Base-by-base conservation (phyloP, 2,329 filamentous ascomycete genomes). In the Didymella pinodella region DNA sequence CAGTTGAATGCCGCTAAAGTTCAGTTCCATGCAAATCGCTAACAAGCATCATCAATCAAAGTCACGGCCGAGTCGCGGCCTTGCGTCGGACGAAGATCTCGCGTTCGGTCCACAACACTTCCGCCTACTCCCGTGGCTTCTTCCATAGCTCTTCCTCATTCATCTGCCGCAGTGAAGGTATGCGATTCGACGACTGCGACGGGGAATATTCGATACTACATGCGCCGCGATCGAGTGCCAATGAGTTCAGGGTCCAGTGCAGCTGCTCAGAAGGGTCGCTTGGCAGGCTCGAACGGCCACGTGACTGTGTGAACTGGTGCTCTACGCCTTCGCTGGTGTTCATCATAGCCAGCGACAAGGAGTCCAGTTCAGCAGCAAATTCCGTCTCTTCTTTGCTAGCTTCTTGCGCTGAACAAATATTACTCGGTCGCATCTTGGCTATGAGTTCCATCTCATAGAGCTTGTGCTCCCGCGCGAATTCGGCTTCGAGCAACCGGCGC, bases 201-300 rank as follows among this genome's bases (percentile, higher is more conserved):
- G 61, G 54, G 2, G 71, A 65, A 32, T 73, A 75, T 48, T 76
- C 72, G 3, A 73, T 65, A 2, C 73, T 69, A 54, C 73, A 76
- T 20, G 72, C 70, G 16, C 73, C 72, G 3, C 73, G 71, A 36
- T 72, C 71, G 22, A 76, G 56, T 32, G 67, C 61, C 22, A 76
- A 67, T 7, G 72, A 67, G 18, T 72, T 73, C 18, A 76, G 64
- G 34, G 67, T 61, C 74, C 74, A 77, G 48, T 75, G 74, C 8
- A 77, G 64, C 45, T 75, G 73, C 62, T 77, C 73, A 10, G 73
- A 72, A 1, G 71, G 61, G 52, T 77, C 74, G 26, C 52, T 69
- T 10, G 73, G 72, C 25, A 77, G 44, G 41, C 64, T 74, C 11
- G 62, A 56, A 14, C 72, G 66, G 16, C 57, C 54, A 11, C 71